Base-by-base conservation (phyloP, 257 asterid species). In the Cynanchum wilfordii region DNA sequence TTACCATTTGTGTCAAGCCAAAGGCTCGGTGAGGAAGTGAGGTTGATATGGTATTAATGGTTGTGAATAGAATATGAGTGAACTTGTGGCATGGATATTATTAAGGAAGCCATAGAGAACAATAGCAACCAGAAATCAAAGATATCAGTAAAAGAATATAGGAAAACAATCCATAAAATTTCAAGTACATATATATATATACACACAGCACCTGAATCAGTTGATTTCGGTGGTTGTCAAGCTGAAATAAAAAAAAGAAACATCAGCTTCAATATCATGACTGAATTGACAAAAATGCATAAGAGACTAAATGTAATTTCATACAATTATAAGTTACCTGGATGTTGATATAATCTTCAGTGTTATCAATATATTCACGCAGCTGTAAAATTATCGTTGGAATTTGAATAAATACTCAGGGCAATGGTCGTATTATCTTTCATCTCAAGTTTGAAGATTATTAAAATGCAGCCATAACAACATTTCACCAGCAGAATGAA, bases 161-260 rank as follows among this genome's bases (percentile, higher is more conserved):
- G 52, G 44, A 68, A 67, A 57, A 3, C 15, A 45, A 47, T 19
- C 45, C 17, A 11, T 38, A 59, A 69, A 33, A 40, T 25, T 27
- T 20, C 16, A 50, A 50, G 24, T 0, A 36, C 13, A 22, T 6
- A 20, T 5, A 2, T 19, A 2, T 19, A 52, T 19, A 27, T 42
- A 52, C 29, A 49, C 12, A 63, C 12, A 63, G 30, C 38, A 93
- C 98, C 97, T 93, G 98, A 79, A 93, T 93, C 72, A 91, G 95
- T 84, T 93, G 98, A 76, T 93, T 93, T 68, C 98, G 90, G 70
- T 89, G 98, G 84, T 93, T 90, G 79, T 93, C 98, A 56, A 93
- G 98, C 96, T 93, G 96, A 71, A 72, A 81, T 19, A 42, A 30
- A 64, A 49, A 49, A 74, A 66, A 59, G 33, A 73, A 55, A 27